A percentile compares a stretch with the other conserved stretches of the same genome.
These are phyloP conservation scores for Tricholoma bakamatsutake DNA, from an alignment of 768 basidiomycete species.

Conservation along the genomic window DNA sequence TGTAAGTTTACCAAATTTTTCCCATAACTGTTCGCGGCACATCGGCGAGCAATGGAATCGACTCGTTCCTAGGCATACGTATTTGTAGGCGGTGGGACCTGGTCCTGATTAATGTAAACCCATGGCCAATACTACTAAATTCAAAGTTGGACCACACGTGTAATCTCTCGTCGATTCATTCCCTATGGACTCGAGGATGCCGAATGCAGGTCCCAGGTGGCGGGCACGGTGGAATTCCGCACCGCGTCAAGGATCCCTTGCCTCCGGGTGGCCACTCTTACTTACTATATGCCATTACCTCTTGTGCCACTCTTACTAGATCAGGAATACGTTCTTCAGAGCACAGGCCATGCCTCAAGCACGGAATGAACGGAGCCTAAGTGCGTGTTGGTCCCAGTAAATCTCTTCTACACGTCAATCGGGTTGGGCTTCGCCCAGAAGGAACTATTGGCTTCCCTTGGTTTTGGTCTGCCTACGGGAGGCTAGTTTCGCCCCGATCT, in stretches of 20 bases:
- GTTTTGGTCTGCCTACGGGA: background rate
- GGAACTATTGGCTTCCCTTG: too few species aligned
- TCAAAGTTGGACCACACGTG: background rate
- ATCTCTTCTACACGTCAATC: background rate
- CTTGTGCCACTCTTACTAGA: background rate
- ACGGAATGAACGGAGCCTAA: background rate
- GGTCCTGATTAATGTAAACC: background rate
- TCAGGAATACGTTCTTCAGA: background rate
- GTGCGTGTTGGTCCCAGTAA: background rate
- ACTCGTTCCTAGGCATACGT: too few species aligned
- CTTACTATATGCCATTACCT: background rate
- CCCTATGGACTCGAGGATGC: background rate
- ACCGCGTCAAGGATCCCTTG: background rate
- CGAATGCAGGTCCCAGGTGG: background rate
- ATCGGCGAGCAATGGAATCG: too few species aligned
- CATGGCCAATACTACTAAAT: background rate
- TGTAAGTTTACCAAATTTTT: too few species aligned
- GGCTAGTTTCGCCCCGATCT: background rate
- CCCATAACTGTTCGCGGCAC: too few species aligned
- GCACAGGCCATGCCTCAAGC: background rate
- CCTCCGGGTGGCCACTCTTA: background rate
- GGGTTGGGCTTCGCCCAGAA: too few species aligned
- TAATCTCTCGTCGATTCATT: background rate
- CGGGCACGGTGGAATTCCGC: background rate
- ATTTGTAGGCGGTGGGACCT: too few species aligned